These are phyloP conservation scores for Hanseniaspora valbyensis DNA, from an alignment of 805 yeast genomes.

Conservation along the genomic window DNA sequence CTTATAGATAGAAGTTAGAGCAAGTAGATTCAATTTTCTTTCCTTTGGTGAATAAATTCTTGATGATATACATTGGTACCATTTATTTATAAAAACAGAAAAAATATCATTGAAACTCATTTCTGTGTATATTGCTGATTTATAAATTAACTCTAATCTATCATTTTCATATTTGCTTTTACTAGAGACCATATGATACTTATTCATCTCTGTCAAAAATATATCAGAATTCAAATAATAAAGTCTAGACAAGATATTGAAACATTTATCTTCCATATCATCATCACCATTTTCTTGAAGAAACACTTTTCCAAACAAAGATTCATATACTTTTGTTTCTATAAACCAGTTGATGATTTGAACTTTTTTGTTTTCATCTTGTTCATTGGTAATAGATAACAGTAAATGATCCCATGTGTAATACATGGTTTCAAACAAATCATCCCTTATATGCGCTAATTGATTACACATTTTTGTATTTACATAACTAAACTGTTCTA, in stretches of 20 bases:
- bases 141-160: conserved; percentile 19
- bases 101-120: conserved; percentile 24
- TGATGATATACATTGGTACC: conserved; percentile 36
- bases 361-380: conserved; percentile 17
- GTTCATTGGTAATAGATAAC: conserved; percentile 12
- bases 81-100: conserved; percentile 27
- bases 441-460: conserved; percentile 56
- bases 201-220: conserved; percentile 16
- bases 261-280: conserved; percentile 28
- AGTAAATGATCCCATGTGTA: conserved; percentile 28
- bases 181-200: neutral
- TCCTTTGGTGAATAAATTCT: conserved; percentile 65
- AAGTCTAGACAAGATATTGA: conserved; percentile 31
- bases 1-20: conserved; percentile 41
- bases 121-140: conserved; percentile 23
- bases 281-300: conserved; percentile 26
- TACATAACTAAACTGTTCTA: conserved; percentile 32
- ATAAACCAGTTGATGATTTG: conserved; percentile 22
- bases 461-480: conserved; percentile 45
- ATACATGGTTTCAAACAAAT: conserved; percentile 44
- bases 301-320: conserved; percentile 26
- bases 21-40: conserved; percentile 57
- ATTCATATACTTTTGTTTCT: conserved; percentile 22
- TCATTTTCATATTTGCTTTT: conserved; percentile 12
- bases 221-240: conserved; percentile 29